Percentiles rank a stretch among this genome's conserved stretches.
Conservation (phyloP, 495 filamentous ascomycete species). For the Lepidopterella palustris region DNA sequence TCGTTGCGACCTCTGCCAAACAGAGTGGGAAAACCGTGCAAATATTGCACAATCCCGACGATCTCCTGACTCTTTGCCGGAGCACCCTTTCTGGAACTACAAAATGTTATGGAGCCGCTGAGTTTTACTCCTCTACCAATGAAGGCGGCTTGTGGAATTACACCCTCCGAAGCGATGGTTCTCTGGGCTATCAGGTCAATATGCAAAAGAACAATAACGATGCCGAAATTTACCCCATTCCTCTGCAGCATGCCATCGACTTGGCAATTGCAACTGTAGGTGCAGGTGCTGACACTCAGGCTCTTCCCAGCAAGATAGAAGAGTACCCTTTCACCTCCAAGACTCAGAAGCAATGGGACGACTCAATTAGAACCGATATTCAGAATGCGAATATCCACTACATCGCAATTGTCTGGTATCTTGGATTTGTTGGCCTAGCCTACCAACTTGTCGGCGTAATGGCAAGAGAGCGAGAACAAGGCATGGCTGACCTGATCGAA, state of each 20-base stretch:
- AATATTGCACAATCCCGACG: conserved; percentile 44
- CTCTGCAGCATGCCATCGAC: conserved; percentile 69
- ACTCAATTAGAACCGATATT: conserved; percentile 53
- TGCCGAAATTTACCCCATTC: conserved; percentile 61
- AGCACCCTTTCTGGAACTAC: conserved; percentile 60
- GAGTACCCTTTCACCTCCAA: conserved; percentile 66
- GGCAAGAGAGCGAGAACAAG: conserved; percentile 68
- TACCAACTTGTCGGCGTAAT: conserved; percentile 75
- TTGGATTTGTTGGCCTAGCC: conserved; percentile 59
- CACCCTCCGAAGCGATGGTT: conserved; percentile 61
- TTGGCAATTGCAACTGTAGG: conserved; percentile 54
- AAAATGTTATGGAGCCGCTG: conserved; percentile 62
- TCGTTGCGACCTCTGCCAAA: conserved; percentile 43
- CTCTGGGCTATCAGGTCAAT: conserved; percentile 51
- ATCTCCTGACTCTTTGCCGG: conserved; percentile 54
- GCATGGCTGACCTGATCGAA: conserved; percentile 73
- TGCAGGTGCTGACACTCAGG: conserved; percentile 7
- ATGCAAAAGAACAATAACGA: conserved; percentile 53
- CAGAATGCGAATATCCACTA: conserved; percentile 57
- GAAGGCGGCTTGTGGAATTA: conserved; percentile 75
- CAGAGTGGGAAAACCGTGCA: conserved; percentile 48
- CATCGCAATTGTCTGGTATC: conserved; percentile 57
- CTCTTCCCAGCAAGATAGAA: conserved; percentile 40
- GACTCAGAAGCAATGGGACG: conserved; percentile 55
- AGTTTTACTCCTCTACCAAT: conserved; percentile 60